phyloP scores from a whole-genome alignment of 2,329 filamentous ascomycete species.

The Monosporascus sp. region DNA sequence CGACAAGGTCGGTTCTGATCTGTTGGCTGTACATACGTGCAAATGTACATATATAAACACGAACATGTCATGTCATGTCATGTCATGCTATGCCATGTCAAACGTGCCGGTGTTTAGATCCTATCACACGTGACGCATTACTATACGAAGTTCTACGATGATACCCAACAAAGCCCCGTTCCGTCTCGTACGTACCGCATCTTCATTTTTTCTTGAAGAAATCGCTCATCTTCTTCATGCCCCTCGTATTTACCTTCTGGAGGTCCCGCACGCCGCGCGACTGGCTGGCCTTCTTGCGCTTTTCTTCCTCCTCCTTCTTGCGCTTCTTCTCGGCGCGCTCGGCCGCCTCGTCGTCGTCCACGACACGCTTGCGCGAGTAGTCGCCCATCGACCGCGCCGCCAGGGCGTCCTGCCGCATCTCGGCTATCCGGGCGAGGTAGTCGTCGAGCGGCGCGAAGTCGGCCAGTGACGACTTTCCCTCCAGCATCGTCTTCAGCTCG shows the following conservation, averaged over 20 bases:
- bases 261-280: constrained; percentile 73
- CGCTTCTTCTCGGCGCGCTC: constrained; percentile 72
- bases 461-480: constrained; percentile 28
- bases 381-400: constrained; percentile 63
- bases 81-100: not conserved
- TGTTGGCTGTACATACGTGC: not conserved
- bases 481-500: constrained; percentile 37
- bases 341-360: constrained; percentile 63
- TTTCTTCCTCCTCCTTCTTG: constrained; percentile 84
- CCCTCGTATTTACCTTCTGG: constrained; percentile 82
- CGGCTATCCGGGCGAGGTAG: constrained; percentile 62
- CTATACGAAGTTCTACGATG: no score
- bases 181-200: no score
- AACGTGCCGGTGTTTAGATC: no score
- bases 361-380: constrained; percentile 62
- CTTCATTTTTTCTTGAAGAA: constrained; percentile 74
- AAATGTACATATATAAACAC: not conserved
- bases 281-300: constrained; percentile 69
- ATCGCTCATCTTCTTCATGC: constrained; percentile 95
- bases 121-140: no score
- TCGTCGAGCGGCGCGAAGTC: constrained; percentile 68
- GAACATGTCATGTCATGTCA: not conserved
- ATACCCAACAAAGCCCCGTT: no score
- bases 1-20: not conserved
- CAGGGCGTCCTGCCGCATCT: constrained; percentile 65